Base-by-base conservation (phyloP, 805 yeast species). In the Saccharomycopsis lassenensis region DNA sequence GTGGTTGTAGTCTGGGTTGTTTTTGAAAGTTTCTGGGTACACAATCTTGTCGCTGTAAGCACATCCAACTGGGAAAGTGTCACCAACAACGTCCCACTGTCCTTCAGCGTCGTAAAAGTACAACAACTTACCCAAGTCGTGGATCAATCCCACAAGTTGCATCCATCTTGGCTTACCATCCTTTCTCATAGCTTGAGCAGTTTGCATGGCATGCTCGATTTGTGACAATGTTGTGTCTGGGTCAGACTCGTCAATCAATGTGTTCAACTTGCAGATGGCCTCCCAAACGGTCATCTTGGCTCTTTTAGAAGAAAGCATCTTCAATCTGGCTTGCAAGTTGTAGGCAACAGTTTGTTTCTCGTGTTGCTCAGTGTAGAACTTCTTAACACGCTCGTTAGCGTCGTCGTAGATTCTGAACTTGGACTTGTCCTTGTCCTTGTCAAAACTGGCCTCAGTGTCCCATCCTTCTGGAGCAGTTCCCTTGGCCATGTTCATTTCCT, bases 41-140 rank as follows among this genome's bases (percentile, higher is more conserved):
- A 77, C 75, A 32, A 70, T 73, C 43, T 67, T 65, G 40, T 67
- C 66, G 47, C 71, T 73, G 48, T 63, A 77, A 40, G 65, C 64
- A 51, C 85, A 77, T 3, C 84, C 85, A 19, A 77, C 83, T 0
- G 84, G 81, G 49, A 77, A 77, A 3, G 84, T 77, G 50, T 77
- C 85, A 7, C 85, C 85, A 18, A 77, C 85, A 24, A 77, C 85
- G 49, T 77, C 84, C 84, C 84, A 77, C 52, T 77, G 84, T 4
- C 84, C 84, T 46, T 71, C 66, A n/a, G 82, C 76, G 46, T 75
- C 83, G 48, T 68, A 77, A 44, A 77, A 77, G 51, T 77, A 77
- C n/a, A 77, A 58, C 14, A 77, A 61, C 48, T 77, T 77, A 1
- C 85, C 85, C 40, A 77, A 55, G 50, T 77, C 85, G 48, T 77